Conservation (phyloP, 2,329 filamentous ascomycete genomes). For the Fusarium sp. region DNA sequence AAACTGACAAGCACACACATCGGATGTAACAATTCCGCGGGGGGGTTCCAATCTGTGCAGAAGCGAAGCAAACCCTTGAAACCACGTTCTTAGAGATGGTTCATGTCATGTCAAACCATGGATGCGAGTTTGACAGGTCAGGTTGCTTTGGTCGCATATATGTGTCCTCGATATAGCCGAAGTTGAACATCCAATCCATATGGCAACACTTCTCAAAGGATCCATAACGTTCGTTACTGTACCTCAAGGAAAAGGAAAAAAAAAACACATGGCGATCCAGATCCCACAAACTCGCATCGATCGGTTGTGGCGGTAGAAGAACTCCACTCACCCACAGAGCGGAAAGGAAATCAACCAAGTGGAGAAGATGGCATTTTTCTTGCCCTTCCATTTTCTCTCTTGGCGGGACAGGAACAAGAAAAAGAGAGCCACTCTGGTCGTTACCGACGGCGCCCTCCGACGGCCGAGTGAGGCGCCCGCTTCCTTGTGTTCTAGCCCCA, state of each 20-base stretch:
- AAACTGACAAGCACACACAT: not conserved
- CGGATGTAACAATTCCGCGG: not conserved
- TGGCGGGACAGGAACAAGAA: not conserved
- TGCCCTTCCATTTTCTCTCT: not conserved
- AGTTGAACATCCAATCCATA: not conserved
- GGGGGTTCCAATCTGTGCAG: not conserved
- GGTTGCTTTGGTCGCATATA: not conserved
- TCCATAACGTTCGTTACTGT: not conserved
- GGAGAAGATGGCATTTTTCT: slow-evolving; percentile 1
- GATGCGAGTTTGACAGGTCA: not conserved
- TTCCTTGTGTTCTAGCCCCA: slow-evolving; percentile 22
- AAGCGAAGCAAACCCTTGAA: not conserved
- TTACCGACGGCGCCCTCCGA: slow-evolving; percentile 40
- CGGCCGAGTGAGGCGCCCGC: slow-evolving; percentile 19
- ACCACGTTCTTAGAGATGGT: not conserved
- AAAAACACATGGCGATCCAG: not conserved
- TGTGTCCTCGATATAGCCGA: not conserved
- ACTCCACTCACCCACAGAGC: slow-evolving; percentile 19
- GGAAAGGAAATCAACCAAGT: not conserved
- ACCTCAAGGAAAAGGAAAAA: not conserved
- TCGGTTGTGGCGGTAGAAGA: slow-evolving; percentile 32
- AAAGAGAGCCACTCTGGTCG: slow-evolving; percentile 8
- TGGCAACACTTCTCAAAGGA: not conserved
- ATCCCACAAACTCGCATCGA: slow-evolving; percentile 27
- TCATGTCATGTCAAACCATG: not conserved